These are phyloP conservation scores for Monosporascus sp. DNA, from an alignment of 2,329 filamentous ascomycete genomes.

Conservation along the genomic window DNA sequence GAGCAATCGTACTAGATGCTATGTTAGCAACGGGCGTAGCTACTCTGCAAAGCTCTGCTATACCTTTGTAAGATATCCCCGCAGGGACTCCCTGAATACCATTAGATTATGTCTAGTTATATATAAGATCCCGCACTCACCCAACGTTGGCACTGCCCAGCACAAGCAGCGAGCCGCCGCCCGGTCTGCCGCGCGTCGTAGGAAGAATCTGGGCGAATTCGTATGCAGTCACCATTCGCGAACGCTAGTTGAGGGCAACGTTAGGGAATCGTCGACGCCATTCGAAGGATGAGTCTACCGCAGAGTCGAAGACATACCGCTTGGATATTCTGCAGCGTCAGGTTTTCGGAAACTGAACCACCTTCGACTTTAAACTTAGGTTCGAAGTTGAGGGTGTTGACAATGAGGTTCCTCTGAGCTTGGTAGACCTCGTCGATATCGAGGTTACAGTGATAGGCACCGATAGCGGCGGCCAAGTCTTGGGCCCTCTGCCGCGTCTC, in stretches of 20 bases:
- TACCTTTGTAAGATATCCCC: constrained; percentile 32
- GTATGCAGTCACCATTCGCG: constrained; percentile 60
- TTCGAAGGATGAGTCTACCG: background rate
- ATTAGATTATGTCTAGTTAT: background rate
- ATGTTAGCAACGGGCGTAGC: background rate
- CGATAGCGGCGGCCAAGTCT: constrained; percentile 56
- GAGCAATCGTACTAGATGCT: constrained; percentile 8
- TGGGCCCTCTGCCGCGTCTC: constrained; percentile 65
- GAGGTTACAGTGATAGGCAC: constrained; percentile 66
- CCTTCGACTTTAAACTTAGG: constrained; percentile 56
- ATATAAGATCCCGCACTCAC: background rate
- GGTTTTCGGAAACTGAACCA: constrained; percentile 54
- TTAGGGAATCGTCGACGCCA: background rate
- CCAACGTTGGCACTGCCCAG: constrained; percentile 63
- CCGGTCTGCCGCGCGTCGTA: constrained; percentile 49
- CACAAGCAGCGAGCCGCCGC: constrained; percentile 57
- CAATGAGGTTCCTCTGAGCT: constrained; percentile 55
- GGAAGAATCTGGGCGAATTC: constrained; percentile 59
- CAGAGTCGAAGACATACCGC: constrained; percentile 28
- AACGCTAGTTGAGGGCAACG: constrained; percentile 21
- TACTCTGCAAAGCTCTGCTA: background rate
- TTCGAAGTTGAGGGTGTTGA: constrained; percentile 52
- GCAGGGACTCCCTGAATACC: constrained; percentile 41
- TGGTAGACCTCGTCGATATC: constrained; percentile 66
- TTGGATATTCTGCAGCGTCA: constrained; percentile 64